These are phyloP conservation scores for Neopestalotiopsis rosae DNA, from an alignment of 2,329 filamentous ascomycete genomes.

Conservation along the genomic window DNA sequence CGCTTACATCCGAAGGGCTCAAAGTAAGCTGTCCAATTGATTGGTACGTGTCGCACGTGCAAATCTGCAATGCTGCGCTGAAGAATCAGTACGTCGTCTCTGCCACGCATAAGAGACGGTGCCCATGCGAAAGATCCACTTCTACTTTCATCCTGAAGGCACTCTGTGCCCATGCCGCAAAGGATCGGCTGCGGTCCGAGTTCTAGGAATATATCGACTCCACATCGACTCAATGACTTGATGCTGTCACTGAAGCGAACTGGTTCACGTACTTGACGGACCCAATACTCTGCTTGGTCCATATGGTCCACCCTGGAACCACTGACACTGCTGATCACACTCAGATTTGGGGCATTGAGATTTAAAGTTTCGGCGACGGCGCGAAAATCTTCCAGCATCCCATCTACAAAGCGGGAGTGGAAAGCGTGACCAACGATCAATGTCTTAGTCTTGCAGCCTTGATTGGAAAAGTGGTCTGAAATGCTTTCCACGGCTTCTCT, in stretches of 20 bases:
- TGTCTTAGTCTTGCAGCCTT: slow-evolving; percentile 28
- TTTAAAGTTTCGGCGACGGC: slow-evolving; percentile 28
- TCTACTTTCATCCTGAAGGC: slow-evolving; percentile 24
- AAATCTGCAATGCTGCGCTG: slow-evolving; percentile 30
- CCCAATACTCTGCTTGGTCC: slow-evolving; percentile 35
- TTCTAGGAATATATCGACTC: slow-evolving; percentile 35
- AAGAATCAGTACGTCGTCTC: slow-evolving; percentile 23
- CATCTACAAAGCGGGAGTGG: slow-evolving; percentile 33
- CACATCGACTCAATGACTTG: slow-evolving; percentile 27
- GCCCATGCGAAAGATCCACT: slow-evolving; percentile 28
- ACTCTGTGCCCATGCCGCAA: slow-evolving; percentile 34
- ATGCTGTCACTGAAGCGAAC: slow-evolving; percentile 38
- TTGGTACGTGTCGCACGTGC: slow-evolving; percentile 29
- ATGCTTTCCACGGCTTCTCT: slow-evolving; percentile 25
- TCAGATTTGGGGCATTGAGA: slow-evolving; percentile 25
- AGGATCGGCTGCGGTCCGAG: slow-evolving; percentile 34
- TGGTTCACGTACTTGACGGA: slow-evolving; percentile 31
- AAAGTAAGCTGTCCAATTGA: slow-evolving; percentile 39
- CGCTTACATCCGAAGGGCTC: slow-evolving; percentile 31
- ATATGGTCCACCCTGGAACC: slow-evolving; percentile 28
- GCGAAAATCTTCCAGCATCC: slow-evolving; percentile 30
- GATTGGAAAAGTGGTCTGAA: slow-evolving; percentile 22
- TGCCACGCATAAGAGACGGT: slow-evolving; percentile 29
- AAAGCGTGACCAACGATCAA: slow-evolving; percentile 32
- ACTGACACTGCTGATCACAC: slow-evolving; percentile 31